A percentile compares a stretch with the other conserved stretches of the same genome.
These are phyloP conservation scores for Scenedesmus sp. DNA, from an alignment of 163 green algal species.

Conservation along the genomic window DNA sequence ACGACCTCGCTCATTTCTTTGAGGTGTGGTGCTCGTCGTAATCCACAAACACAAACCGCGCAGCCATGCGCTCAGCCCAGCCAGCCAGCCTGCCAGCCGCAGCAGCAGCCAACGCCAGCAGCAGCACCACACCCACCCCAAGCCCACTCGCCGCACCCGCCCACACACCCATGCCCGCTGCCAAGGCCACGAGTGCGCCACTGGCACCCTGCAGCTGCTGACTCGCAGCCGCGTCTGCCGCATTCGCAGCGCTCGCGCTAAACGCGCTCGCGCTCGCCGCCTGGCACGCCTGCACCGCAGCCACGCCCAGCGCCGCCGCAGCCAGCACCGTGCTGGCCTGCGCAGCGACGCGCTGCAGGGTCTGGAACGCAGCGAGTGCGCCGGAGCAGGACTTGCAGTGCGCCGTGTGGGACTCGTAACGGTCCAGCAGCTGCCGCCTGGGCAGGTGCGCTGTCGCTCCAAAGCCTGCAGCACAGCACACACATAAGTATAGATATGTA, in stretches of 20 bases:
- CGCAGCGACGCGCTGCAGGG: background rate
- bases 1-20: background rate
- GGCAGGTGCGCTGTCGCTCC: background rate
- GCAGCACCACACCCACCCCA: background rate
- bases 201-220: constrained; percentile 10
- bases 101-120: constrained; percentile 1
- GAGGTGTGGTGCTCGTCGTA: constrained; percentile 18
- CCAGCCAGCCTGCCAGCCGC: background rate
- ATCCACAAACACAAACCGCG: constrained; percentile 29
- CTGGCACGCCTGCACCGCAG: constrained; percentile 2
- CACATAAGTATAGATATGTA: background rate
- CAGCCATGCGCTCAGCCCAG: background rate
- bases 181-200: background rate
- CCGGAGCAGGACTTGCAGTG: constrained; percentile 33
- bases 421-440: background rate
- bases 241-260: background rate
- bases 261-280: background rate
- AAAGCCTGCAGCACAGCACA: background rate
- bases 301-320: constrained; percentile 27
- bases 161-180: background rate
- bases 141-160: background rate
- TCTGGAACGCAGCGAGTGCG: background rate
- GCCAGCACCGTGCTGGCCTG: constrained; percentile 14
- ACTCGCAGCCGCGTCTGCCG: background rate
- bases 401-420: constrained; percentile 26